Conservation (phyloP, 768 basidiomycete species). For the Calocybe cyanea region DNA sequence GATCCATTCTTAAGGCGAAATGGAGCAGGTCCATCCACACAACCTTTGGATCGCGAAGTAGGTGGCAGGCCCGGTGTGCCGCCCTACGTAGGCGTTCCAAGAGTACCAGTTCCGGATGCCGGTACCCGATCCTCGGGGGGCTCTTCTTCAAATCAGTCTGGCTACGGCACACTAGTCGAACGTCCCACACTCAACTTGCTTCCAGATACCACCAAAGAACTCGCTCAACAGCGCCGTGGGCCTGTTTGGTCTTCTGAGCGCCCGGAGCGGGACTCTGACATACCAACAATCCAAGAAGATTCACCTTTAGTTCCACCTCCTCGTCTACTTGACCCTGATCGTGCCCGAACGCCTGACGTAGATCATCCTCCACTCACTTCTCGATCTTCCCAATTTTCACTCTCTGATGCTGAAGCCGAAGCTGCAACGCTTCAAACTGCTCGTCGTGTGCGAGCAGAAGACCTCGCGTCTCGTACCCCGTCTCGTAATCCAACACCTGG, state of each 20-base stretch:
- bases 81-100: slow-evolving; percentile 26
- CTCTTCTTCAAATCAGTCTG: slow-evolving; percentile 39
- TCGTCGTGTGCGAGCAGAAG: slow-evolving; percentile 41
- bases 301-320: slow-evolving; percentile 30
- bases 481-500: slow-evolving; percentile 14
- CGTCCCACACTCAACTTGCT: slow-evolving; percentile 35
- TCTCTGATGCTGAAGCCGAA: slow-evolving; percentile 32
- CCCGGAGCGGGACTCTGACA: slow-evolving; percentile 32
- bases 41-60: slow-evolving; percentile 14
- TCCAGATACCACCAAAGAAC: slow-evolving; percentile 27
- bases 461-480: slow-evolving; percentile 28
- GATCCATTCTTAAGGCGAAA: slow-evolving; percentile 57
- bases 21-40: slow-evolving; percentile 14
- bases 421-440: slow-evolving; percentile 50
- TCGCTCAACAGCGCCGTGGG: slow-evolving; percentile 28
- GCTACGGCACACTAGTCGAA: slow-evolving; percentile 41
- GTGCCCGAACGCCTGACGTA: slow-evolving; percentile 18
- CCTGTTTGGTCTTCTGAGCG: slow-evolving; percentile 34
- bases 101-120: slow-evolving; percentile 35
- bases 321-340: slow-evolving; percentile 30
- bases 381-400: slow-evolving; percentile 25
- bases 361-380: slow-evolving; percentile 13
- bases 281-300: slow-evolving; percentile 28
- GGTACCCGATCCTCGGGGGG: slow-evolving; percentile 33
- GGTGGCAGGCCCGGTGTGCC: slow-evolving; percentile 19